Conservation (phyloP, 202 grass and related monocot species). For the Zoysia matrella region DNA sequence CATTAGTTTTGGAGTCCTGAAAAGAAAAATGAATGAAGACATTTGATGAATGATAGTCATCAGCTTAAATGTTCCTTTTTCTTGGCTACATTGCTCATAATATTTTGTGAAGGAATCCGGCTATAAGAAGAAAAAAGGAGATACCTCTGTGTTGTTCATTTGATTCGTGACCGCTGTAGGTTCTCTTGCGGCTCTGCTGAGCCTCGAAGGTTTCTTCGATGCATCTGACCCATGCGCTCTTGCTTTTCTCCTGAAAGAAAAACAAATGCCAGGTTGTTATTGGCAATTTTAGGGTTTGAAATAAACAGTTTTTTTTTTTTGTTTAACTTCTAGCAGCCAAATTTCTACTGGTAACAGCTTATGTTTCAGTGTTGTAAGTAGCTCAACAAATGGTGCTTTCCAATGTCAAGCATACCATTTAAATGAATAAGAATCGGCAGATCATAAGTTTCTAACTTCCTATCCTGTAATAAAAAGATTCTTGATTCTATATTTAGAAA, state of each 20-base stretch:
- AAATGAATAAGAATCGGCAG: slow-evolving; percentile 29
- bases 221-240: slow-evolving; percentile 59
- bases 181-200: slow-evolving; percentile 61
- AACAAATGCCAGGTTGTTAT: slow-evolving; percentile 2
- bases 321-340: not conserved
- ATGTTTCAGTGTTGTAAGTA: not conserved
- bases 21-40: slow-evolving; percentile 40
- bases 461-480: slow-evolving; percentile 7
- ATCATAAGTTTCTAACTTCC: slow-evolving; percentile 14
- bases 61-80: slow-evolving; percentile 12
- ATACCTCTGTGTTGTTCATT: slow-evolving; percentile 41
- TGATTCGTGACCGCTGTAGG: slow-evolving; percentile 37
- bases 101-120: slow-evolving; percentile 32
- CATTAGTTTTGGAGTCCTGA: slow-evolving; percentile 61
- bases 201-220: slow-evolving; percentile 70
- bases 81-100: not conserved
- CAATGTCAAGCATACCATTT: not conserved
- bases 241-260: slow-evolving; percentile 61
- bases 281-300: not conserved
- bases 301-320: not conserved
- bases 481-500: too few species aligned
- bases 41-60: slow-evolving; percentile 3
- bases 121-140: slow-evolving; percentile 16
- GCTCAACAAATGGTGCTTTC: not conserved
- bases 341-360: slow-evolving; percentile 2